Percentiles rank a stretch among this genome's conserved stretches.
phyloP scores from a whole-genome alignment of 2,329 filamentous ascomycete species.

The Aspergillus udagawae region DNA sequence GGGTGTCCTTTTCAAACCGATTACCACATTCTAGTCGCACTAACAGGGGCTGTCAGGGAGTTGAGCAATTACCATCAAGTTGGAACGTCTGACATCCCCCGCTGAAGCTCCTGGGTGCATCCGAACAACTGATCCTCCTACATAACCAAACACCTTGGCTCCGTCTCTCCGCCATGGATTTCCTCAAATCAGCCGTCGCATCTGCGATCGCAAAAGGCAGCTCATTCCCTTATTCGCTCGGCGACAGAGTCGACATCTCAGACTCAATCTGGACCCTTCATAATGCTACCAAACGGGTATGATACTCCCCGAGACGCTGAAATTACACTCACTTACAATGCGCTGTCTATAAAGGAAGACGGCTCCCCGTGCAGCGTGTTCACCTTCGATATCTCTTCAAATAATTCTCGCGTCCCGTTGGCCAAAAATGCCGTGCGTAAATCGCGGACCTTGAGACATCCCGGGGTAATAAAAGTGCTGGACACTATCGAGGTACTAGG shows the following conservation, averaged over 20 bases:
- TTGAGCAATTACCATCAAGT: neutral
- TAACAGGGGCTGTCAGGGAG: neutral
- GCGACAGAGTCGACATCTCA: conserved; percentile 86
- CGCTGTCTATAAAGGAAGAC: conserved; percentile 64
- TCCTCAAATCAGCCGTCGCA: conserved; percentile 94
- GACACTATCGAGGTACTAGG: conserved; percentile 81
- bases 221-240: conserved; percentile 87
- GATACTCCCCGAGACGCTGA: conserved; percentile 14
- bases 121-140: conserved; percentile 1
- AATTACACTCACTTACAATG: conserved; percentile 9
- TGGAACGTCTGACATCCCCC: neutral
- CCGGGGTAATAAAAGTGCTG: conserved; percentile 87
- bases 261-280: conserved; percentile 95
- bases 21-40: neutral
- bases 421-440: conserved; percentile 94
- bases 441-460: conserved; percentile 85
- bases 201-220: conserved; percentile 95
- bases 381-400: conserved; percentile 81
- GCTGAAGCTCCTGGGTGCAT: conserved; percentile 1
- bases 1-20: neutral
- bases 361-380: conserved; percentile 94
- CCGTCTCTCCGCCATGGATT: conserved; percentile 67
- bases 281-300: conserved; percentile 86
- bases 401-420: conserved; percentile 75
- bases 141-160: neutral